phyloP scores from a whole-genome alignment of 116 monocot species.

The Posidonia oceanica region DNA sequence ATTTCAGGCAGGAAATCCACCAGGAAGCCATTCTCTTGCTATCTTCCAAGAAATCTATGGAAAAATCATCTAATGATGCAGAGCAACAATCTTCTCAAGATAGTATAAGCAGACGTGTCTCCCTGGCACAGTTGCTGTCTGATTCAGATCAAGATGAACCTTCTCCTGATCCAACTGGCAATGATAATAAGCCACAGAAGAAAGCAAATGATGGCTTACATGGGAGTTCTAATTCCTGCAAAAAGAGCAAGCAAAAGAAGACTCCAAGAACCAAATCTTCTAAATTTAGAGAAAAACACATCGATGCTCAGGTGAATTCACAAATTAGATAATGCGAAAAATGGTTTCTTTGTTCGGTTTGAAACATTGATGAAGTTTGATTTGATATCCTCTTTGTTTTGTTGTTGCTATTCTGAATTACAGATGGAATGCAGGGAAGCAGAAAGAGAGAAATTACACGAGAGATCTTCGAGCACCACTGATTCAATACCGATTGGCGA shows the following conservation, averaged over 20 bases:
- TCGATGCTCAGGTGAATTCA: not conserved
- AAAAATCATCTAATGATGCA: slow-evolving; percentile 9
- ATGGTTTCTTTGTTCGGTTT: not conserved
- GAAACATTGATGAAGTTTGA: not conserved
- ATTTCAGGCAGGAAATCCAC: slow-evolving; percentile 57
- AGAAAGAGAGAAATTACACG: not conserved
- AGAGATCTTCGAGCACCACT: no score
- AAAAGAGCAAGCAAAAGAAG: not conserved
- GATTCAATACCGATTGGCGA: no score
- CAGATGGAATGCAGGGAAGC: slow-evolving; percentile 3
- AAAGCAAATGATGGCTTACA: slow-evolving; percentile 1
- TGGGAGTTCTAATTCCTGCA: not conserved
- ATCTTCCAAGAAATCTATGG: slow-evolving; percentile 22
- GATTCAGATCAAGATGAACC: not conserved
- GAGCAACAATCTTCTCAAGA: not conserved
- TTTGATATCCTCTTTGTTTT: not conserved
- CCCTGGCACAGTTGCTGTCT: slow-evolving; percentile 2
- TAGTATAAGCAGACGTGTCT: not conserved
- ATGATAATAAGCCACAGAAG: not conserved
- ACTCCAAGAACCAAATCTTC: not conserved
- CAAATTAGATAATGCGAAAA: no score
- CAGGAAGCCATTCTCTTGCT: slow-evolving; percentile 54
- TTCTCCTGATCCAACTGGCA: not conserved
- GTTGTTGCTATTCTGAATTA: not conserved
- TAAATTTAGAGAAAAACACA: not conserved